Conservation (phyloP, 2,329 filamentous ascomycete species). For the Diaporthe citrichinensis region DNA sequence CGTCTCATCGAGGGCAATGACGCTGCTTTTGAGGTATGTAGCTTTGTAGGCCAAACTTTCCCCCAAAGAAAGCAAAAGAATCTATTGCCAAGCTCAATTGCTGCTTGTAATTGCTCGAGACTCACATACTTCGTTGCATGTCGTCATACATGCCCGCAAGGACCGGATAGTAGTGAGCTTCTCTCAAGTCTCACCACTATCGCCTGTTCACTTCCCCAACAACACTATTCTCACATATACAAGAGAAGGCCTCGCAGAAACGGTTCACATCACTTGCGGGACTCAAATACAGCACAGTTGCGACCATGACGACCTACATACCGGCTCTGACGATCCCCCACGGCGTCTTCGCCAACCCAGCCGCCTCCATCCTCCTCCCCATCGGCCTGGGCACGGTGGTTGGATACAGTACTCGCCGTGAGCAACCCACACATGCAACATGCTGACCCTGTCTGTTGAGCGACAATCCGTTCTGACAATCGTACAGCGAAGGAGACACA, state of each 20-base stretch:
- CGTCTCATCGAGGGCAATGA: too few species aligned
- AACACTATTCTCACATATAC: neutral
- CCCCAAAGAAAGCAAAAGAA: neutral
- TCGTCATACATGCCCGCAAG: constrained; percentile 27
- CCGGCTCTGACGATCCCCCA: constrained; percentile 82
- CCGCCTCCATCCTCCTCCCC: constrained; percentile 82
- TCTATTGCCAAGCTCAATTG: constrained; percentile 3
- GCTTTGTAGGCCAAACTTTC: neutral
- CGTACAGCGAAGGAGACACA: constrained; percentile 68
- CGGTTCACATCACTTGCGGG: neutral
- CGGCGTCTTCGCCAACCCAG: constrained; percentile 78
- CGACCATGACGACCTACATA: constrained; percentile 83
- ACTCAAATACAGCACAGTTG: neutral
- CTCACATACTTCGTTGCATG: constrained; percentile 16
- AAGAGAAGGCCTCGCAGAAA: neutral
- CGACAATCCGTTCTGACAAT: constrained; percentile 28
- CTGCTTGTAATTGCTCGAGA: neutral
- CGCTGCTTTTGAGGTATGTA: neutral
- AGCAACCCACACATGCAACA: constrained; percentile 46
- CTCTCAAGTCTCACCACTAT: constrained; percentile 21
- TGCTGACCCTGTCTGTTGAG: constrained; percentile 15
- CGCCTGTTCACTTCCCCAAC: neutral
- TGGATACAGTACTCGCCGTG: constrained; percentile 78
- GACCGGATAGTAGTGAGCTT: constrained; percentile 4
- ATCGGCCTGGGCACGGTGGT: constrained; percentile 80